Base-by-base conservation (phyloP, 352 stramenopile species). In the Globisporangium splendens region DNA sequence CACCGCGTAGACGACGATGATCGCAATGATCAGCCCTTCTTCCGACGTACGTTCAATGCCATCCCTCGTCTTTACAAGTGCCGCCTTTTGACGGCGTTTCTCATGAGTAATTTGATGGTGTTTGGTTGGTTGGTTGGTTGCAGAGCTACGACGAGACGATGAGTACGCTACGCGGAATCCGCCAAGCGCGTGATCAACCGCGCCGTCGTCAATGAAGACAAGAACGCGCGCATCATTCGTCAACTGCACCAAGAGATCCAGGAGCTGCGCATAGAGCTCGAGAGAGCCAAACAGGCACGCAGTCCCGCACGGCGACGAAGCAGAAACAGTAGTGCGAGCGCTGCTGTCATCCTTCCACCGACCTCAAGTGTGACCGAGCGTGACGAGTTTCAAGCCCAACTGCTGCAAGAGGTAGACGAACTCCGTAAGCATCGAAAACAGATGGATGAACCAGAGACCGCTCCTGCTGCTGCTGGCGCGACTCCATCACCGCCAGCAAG, bases 101-200 rank as follows among this genome's bases (percentile, higher is more conserved):
- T 35, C 28, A 35, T 35, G 10, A 35, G n/a, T n/a, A n/a, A n/a
- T n/a, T n/a, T n/a, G n/a, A n/a, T n/a, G n/a, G n/a, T n/a, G n/a
- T n/a, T n/a, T n/a, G n/a, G n/a, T 10, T 35, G 28, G 28, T 35
- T 35, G 28, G 0, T 35, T 35, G 28, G 28, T 35, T 10, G 28
- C 31, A 90, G 71, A 94, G 84, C 50, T 94, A 94, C 53, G 83
- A 93, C 8, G 85, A 94, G 47, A 93, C 83, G 2, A 88, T 94
- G 83, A 93, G 81, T 64, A 94, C 85, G 3, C 4, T 94, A 94
- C 43, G 85, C 85, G 3, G 83, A 94, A 61, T 92, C 83, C 0
- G 83, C 85, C 22, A 94, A 94, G 61, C 85, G 77, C 41, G 83
- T 93, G 55, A 87, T 93, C 63, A 94, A 94, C 44, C 74, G 79